Evolutionary conservation across 176 grass and related monocot genomes (phyloP), one percentile per base, ranked within the genome.

Genomic region (Triticum timopheevii): DNA sequence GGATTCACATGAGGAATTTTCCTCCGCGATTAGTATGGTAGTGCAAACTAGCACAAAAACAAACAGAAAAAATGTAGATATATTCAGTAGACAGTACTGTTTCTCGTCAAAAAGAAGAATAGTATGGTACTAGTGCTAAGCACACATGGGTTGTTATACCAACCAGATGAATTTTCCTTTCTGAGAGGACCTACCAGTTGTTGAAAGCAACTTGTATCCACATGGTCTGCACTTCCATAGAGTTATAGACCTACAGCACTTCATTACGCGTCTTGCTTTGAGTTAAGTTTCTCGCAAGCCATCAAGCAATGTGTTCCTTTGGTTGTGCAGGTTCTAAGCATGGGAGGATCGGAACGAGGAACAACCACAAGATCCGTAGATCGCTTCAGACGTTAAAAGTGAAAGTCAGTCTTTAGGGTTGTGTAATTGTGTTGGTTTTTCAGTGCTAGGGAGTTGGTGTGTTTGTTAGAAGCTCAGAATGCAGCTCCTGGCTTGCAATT

Each of bases 321-420:
- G 40, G 31, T 50, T 67, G 25, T 85, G 86, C 90, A 88, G 90
- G 62, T 65, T 42, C 40, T 65, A 24, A 78, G 63, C 42, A 77
- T 64, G 1, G 11, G 73, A 84, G 67, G 69, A 63, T 47, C 38
- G 69, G 85, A 24, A 10, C 68, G 62, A 80, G 25, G 66, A 59
- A 17, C 5, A 64, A 82, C 27, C 62, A 36, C 66, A 69, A 36
- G 13, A 66, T 69, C 62, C 35, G 9, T 44, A 85, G 65, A 79
- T 77, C 52, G 70, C 81, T 34, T 27, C 39, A 82, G 50, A 6
- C 45, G 23, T 80, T 33, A 33, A 27, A 76, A 73, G 30, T 45
- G 17, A 30, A 52, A 6, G 50, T 54, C 50, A 80, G 62, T 10
- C 20, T 68, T 12, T 69, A 76, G 63, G 22, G 54, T 52, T 40